These are phyloP conservation scores for Psidium guajava DNA, from an alignment of 345 rosid genomes.

Conservation along the genomic window DNA sequence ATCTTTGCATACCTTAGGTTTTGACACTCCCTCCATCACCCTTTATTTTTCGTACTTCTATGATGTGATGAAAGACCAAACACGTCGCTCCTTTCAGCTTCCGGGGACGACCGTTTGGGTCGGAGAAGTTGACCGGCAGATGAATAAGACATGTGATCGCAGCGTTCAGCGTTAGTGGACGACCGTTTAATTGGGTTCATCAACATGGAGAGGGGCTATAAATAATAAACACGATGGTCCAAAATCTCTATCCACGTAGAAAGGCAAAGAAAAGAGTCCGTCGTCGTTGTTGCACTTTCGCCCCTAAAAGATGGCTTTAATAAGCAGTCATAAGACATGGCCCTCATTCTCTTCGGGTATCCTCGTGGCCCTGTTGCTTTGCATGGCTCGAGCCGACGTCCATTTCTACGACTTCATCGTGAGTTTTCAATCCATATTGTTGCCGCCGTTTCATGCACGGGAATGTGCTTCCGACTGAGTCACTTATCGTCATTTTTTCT, in stretches of 20 bases:
- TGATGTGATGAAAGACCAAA: not conserved
- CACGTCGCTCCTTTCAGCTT: not conserved
- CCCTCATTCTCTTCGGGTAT: not conserved
- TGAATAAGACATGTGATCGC: not conserved
- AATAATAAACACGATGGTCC: not conserved
- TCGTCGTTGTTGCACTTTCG: not conserved
- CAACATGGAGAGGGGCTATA: too few species aligned
- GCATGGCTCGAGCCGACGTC: not conserved
- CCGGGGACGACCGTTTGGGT: not conserved
- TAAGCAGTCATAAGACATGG: not conserved
- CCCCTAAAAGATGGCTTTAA: not conserved
- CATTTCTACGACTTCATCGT: conserved; percentile 3
- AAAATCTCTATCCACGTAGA: not conserved
- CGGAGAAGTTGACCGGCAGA: not conserved
- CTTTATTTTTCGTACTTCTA: not conserved
- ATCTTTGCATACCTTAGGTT: not conserved
- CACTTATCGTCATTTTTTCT: not conserved
- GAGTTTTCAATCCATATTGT: not conserved
- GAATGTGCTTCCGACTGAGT: not conserved
- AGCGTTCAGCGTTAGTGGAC: not conserved
- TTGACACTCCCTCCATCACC: not conserved
- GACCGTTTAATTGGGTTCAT: too few species aligned
- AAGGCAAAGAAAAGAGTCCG: not conserved
- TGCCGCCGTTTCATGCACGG: not conserved
- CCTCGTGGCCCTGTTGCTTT: not conserved